Evolutionary conservation across 305 asterid species (phyloP).

Genomic region (Fraxinus latifolia): DNA sequence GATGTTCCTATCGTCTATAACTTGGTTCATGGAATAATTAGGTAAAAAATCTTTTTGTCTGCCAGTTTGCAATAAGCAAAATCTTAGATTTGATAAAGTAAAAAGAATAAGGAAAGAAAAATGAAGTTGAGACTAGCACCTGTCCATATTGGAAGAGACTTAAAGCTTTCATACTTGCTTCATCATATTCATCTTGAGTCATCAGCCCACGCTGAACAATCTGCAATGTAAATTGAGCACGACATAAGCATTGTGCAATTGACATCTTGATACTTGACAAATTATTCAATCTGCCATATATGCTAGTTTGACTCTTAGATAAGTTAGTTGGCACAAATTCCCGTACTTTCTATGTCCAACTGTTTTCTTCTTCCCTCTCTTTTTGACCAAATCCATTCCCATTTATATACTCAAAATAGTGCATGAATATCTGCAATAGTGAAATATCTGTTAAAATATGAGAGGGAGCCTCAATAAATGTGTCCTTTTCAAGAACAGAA

Average conservation of each 20-base stretch:
- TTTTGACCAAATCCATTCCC: background rate
- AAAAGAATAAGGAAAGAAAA: constrained; percentile 11
- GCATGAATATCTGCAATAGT: background rate
- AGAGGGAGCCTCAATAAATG: background rate
- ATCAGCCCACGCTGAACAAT: constrained; percentile 69
- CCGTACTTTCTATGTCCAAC: background rate
- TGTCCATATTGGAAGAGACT: constrained; percentile 79
- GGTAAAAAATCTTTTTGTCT: background rate
- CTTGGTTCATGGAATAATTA: background rate
- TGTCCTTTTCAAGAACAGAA: background rate
- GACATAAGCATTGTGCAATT: background rate
- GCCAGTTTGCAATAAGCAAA: background rate
- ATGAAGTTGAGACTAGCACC: constrained; percentile 37
- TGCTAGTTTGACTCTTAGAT: background rate
- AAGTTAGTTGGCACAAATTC: background rate
- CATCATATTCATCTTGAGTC: constrained; percentile 68
- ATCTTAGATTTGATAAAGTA: constrained; percentile 3
- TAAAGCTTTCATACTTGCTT: constrained; percentile 76
- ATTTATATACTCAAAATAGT: background rate
- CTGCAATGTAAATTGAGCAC: constrained; percentile 40
- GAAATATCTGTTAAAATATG: background rate
- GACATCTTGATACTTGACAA: background rate
- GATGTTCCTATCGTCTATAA: background rate
- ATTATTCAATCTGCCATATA: background rate
- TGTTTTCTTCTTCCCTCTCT: background rate